phyloP scores from a whole-genome alignment of 345 rosid species.

The Arabidopsis arenosa region DNA sequence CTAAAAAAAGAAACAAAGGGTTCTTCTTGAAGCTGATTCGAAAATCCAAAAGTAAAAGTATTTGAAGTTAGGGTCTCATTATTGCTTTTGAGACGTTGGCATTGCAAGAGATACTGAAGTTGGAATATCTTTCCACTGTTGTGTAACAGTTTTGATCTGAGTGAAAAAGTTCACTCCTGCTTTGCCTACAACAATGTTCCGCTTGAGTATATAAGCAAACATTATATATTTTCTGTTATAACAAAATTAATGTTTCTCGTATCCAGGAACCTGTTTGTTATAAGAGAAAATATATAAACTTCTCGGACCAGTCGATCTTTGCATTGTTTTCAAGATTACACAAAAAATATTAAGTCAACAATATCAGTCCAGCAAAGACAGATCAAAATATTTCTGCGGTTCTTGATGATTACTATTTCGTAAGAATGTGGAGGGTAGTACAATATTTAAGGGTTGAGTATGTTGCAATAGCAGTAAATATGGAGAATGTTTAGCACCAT shows the following conservation, averaged over 20 bases:
- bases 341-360: conserved; percentile 12
- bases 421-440: conserved; percentile 4
- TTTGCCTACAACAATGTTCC: conserved; percentile 62
- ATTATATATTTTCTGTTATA: too few species aligned
- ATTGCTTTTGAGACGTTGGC: conserved; percentile 87
- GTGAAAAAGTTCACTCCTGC: conserved; percentile 95
- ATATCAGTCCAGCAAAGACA: not conserved
- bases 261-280: conserved; percentile 85
- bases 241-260: conserved; percentile 50
- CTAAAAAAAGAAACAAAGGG: too few species aligned
- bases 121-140: conserved; percentile 95
- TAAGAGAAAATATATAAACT: not conserved
- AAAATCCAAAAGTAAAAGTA: not conserved
- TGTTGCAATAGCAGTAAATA: conserved; percentile 15
- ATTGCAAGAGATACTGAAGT: conserved; percentile 86
- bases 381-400: not conserved
- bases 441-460: not conserved
- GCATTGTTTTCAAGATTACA: too few species aligned
- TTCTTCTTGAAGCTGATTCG: not conserved
- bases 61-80: not conserved
- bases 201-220: not conserved
- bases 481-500: conserved; percentile 61
- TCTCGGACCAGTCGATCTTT: not conserved
- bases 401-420: not conserved
- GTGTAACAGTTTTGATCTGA: conserved; percentile 92